Evolutionary conservation across 306 rosid species (phyloP).

Genomic region (Cicer yamashitae): DNA sequence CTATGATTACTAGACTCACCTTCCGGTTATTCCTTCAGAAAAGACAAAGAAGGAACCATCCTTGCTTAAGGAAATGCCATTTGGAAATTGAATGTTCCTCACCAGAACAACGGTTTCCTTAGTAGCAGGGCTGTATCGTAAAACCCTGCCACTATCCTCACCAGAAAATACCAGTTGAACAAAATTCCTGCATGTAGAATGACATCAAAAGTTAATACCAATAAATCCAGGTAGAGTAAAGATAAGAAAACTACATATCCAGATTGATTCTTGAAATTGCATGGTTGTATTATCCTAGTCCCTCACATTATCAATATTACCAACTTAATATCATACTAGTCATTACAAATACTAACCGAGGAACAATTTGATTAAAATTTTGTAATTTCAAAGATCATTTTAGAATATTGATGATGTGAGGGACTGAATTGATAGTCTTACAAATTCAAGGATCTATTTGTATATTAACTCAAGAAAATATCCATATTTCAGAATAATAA

Average conservation of each 20-base stretch:
- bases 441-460: too few species aligned
- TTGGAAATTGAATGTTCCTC: conserved; percentile 72
- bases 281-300: too few species aligned
- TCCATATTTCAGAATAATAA: neutral
- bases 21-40: conserved; percentile 66
- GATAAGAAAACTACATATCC: neutral
- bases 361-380: too few species aligned
- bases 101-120: conserved; percentile 75
- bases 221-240: conserved; percentile 17
- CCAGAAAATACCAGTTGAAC: conserved; percentile 71
- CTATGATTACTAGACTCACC: conserved; percentile 49
- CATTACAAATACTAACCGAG: too few species aligned
- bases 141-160: conserved; percentile 72
- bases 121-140: conserved; percentile 71
- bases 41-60: conserved; percentile 81
- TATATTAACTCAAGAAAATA: too few species aligned
- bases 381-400: too few species aligned
- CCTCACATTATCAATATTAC: too few species aligned
- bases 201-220: conserved; percentile 39
- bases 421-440: too few species aligned
- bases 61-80: conserved; percentile 88
- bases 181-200: conserved; percentile 69
- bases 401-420: too few species aligned
- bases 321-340: too few species aligned
- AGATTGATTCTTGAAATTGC: too few species aligned